Evolutionary conservation across 257 asterid species (phyloP).

Genomic region (Primulina eburnea): DNA sequence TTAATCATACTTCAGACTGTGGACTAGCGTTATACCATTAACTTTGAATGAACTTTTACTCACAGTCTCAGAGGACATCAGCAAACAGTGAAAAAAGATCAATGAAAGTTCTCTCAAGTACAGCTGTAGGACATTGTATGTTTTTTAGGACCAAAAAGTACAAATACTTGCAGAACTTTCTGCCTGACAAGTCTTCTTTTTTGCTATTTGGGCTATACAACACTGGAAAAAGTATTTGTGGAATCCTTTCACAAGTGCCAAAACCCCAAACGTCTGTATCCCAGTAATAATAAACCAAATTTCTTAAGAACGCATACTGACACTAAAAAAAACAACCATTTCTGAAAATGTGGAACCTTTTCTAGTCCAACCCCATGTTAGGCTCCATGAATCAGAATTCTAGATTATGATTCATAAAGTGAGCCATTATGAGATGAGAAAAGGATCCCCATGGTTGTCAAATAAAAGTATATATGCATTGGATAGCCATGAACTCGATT

Average conservation of each 20-base stretch:
- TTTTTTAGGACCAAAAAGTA: neutral
- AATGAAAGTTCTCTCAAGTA: neutral
- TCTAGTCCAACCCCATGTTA: conserved; percentile 6
- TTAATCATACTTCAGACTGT: neutral
- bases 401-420: neutral
- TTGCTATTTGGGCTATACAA: neutral
- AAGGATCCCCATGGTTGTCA: neutral
- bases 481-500: neutral
- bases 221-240: neutral
- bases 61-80: neutral
- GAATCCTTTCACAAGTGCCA: neutral
- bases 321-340: neutral
- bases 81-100: neutral
- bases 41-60: neutral
- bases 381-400: neutral
- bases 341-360: neutral
- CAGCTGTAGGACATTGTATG: neutral
- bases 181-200: neutral
- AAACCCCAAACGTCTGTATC: neutral
- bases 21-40: neutral
- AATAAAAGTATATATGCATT: neutral
- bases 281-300: neutral
- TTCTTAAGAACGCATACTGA: neutral
- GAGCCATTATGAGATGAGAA: neutral
- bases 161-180: neutral